Evolutionary conservation across 495 filamentous ascomycete species (phyloP), one percentile per base, ranked within the genome.

Genomic region (Penicillium alfredii): DNA sequence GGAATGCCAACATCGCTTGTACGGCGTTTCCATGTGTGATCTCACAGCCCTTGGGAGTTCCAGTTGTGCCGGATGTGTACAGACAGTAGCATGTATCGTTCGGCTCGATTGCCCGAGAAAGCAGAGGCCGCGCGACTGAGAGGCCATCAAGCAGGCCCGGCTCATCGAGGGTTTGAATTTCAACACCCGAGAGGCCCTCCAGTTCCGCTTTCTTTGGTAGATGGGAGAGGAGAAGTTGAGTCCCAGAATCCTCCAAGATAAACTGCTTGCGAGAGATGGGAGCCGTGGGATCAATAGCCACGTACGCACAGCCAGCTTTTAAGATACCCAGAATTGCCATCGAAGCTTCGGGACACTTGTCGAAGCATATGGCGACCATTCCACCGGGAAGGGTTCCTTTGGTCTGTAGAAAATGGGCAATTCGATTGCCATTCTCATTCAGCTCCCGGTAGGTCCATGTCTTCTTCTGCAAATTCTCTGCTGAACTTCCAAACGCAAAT

Each of bases 21-120:
- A 57, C 50, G 4, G 53, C 47, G 36, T 69, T 71, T 7, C 55
- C 58, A 37, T 66, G 61, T 15, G 64, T 68, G 26, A 68, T 56
- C 84, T 97, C 88, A 22, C 96, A 85, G 58, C 92, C 92, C 72
- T 98, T 98, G 12, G 92, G 92, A 66, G 94, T 95, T 18, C 92
- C 92, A 1, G 92, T 98, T 0, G 90, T 96, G 2, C 92, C 92
- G 15, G 92, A 97, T 0, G 92, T 98, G 59, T 96, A 98, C 30
- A 98, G 77, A 33, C 96, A 71, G 73, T 97, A 98, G 13, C 94
- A 78, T 12, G 88, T 86, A 51, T 98, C 92, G 58, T 95, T 87
- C 0, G 92, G 81, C 9, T 26, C 18, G 14, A 61, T 54, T 2
- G 47, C 35, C 4, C 53, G 41, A 16, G 29, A 8, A 18, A 55